phyloP scores from a whole-genome alignment of 139 green algal genomes.

The Picochlorum sp. region DNA sequence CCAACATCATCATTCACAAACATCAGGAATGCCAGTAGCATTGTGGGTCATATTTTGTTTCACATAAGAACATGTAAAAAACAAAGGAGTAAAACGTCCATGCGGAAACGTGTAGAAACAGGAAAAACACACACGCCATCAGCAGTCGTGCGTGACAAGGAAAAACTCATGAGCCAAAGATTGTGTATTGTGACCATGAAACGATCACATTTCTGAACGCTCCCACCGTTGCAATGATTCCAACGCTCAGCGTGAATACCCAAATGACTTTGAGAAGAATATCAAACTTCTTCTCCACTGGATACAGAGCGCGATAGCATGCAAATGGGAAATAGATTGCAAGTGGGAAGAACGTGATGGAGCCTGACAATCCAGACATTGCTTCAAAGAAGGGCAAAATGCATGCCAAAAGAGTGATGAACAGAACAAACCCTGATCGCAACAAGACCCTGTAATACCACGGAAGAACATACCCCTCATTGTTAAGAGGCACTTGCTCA shows the following conservation, averaged over 20 bases:
- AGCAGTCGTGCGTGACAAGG: too few species aligned
- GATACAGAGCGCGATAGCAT: not conserved
- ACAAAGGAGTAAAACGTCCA: not conserved
- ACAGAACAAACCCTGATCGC: conserved; percentile 11
- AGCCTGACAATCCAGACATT: conserved; percentile 20
- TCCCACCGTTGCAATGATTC: not conserved
- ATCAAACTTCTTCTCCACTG: conserved; percentile 6
- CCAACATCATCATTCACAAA: conserved; percentile 1
- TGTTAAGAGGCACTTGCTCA: conserved; percentile 8
- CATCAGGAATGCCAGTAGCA: conserved; percentile 2
- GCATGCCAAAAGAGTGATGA: conserved; percentile 20
- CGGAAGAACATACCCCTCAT: not conserved
- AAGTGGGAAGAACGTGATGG: conserved; percentile 26
- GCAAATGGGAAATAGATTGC: conserved; percentile 24
- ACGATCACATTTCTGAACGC: conserved; percentile 1
- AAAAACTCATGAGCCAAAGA: conserved; percentile 3
- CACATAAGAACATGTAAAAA: not conserved
- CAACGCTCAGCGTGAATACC: not conserved
- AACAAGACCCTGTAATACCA: not conserved
- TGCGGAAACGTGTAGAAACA: too few species aligned
- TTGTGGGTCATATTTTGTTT: not conserved
- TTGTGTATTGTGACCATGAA: not conserved
- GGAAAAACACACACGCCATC: too few species aligned
- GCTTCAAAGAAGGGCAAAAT: conserved; percentile 28
- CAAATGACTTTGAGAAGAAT: not conserved